Evolutionary conservation across 2,329 filamentous ascomycete genomes (phyloP).

Genomic region (Penicillium hesseltinei): DNA sequence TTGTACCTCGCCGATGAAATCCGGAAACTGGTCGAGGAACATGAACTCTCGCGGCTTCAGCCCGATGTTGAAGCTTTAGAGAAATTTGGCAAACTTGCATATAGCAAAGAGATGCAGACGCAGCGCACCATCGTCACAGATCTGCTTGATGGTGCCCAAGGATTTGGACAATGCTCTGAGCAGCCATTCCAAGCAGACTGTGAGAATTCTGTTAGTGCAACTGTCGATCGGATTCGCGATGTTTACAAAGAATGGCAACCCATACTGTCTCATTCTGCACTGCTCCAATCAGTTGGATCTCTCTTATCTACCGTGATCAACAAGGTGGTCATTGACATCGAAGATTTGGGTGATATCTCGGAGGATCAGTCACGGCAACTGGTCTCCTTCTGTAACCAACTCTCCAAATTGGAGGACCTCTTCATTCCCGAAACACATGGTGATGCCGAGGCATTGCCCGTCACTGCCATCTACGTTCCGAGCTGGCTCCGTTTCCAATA

Average conservation of each 20-base stretch:
- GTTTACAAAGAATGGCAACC: constrained; percentile 58
- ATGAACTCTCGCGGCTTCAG: constrained; percentile 51
- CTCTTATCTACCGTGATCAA: constrained; percentile 56
- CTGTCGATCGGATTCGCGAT: constrained; percentile 56
- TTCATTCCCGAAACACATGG: constrained; percentile 50
- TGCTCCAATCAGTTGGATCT: constrained; percentile 62
- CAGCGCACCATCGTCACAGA: constrained; percentile 63
- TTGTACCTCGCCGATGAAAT: constrained; percentile 57
- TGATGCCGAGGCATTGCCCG: constrained; percentile 42
- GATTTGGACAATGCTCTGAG: constrained; percentile 59
- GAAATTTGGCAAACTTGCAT: constrained; percentile 59
- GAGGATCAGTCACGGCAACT: constrained; percentile 61
- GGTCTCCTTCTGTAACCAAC: constrained; percentile 55
- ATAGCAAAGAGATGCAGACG: constrained; percentile 63
- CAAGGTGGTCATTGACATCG: constrained; percentile 61
- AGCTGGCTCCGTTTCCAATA: constrained; percentile 67
- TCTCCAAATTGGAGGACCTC: constrained; percentile 56
- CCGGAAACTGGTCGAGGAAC: constrained; percentile 47
- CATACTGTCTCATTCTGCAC: constrained; percentile 58
- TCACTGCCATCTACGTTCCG: constrained; percentile 61
- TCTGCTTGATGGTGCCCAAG: constrained; percentile 62
- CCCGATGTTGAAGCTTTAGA: constrained; percentile 57
- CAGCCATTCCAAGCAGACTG: constrained; percentile 60
- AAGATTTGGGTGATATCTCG: constrained; percentile 63
- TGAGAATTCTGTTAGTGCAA: constrained; percentile 58